These are phyloP conservation scores for Orbilia blumenaviensis DNA, from an alignment of 2,329 filamentous ascomycete genomes.

Conservation along the genomic window DNA sequence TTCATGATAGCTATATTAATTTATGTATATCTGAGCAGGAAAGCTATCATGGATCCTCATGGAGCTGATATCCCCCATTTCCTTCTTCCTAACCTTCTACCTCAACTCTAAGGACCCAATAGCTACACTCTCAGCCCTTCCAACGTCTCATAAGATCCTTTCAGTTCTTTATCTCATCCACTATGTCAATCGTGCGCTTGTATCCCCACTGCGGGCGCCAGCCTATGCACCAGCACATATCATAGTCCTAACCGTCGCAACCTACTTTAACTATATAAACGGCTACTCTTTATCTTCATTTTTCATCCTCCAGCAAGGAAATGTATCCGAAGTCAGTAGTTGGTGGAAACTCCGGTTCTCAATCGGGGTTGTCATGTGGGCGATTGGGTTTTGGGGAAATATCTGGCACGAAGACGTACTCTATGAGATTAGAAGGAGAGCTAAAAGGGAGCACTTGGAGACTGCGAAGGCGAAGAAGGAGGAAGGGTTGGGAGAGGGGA, in stretches of 20 bases:
- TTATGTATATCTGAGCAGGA: slow-evolving; percentile 41
- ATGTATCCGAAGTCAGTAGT: slow-evolving; percentile 58
- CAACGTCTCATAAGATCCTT: slow-evolving; percentile 70
- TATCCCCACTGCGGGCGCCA: slow-evolving; percentile 82
- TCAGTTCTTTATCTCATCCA: slow-evolving; percentile 85
- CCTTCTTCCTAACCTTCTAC: slow-evolving; percentile 55
- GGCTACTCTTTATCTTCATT: slow-evolving; percentile 80
- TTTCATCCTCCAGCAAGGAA: slow-evolving; percentile 63
- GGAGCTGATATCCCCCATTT: slow-evolving; percentile 68
- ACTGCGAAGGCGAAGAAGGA: slow-evolving; percentile 55
- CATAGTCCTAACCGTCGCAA: slow-evolving; percentile 71
- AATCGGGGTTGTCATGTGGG: slow-evolving; percentile 78
- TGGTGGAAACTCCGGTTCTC: slow-evolving; percentile 64
- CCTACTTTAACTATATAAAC: slow-evolving; percentile 82
- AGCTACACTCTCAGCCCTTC: slow-evolving; percentile 17
- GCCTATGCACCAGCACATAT: slow-evolving; percentile 91
- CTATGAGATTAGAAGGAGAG: slow-evolving; percentile 81
- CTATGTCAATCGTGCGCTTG: slow-evolving; percentile 87
- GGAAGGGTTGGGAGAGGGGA: slow-evolving; percentile 48
- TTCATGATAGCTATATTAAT: background rate
- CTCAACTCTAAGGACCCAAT: slow-evolving; percentile 47
- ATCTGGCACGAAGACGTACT: slow-evolving; percentile 90
- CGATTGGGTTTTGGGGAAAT: slow-evolving; percentile 78
- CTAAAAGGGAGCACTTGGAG: slow-evolving; percentile 68
- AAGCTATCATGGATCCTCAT: slow-evolving; percentile 84